phyloP scores from a whole-genome alignment of 2,329 filamentous ascomycete species.

The Aspergillus calidoustus region DNA sequence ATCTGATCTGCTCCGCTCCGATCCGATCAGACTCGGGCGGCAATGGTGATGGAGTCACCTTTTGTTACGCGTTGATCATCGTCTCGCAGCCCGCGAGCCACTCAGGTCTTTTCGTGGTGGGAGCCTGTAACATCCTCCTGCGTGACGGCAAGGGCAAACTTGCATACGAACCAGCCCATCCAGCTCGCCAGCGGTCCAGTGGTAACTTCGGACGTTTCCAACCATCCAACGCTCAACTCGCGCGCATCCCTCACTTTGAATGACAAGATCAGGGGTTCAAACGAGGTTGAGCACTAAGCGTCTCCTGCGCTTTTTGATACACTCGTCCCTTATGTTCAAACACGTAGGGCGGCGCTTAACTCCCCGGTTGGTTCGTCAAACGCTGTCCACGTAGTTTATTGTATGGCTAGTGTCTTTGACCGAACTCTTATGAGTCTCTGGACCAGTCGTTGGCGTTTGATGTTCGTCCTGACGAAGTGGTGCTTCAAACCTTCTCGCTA shows the following conservation, averaged over 20 bases:
- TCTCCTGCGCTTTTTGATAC: constrained; percentile 13
- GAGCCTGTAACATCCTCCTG: constrained; percentile 1
- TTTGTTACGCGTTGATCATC: constrained; percentile 3
- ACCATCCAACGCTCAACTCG: not conserved
- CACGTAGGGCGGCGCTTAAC: constrained; percentile 3
- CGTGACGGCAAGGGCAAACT: constrained; percentile 1
- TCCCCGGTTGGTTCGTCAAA: not conserved
- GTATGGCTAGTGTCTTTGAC: not conserved
- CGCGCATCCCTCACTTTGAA: too few species aligned
- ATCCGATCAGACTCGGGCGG: not conserved
- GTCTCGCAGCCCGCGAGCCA: not conserved
- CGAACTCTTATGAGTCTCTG: not conserved
- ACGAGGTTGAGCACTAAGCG: not conserved
- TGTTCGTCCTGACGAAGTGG: not conserved
- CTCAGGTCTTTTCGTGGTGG: not conserved
- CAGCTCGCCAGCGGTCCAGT: too few species aligned
- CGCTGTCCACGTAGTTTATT: not conserved
- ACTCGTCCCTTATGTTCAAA: not conserved
- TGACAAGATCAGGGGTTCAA: not conserved
- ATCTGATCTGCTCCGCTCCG: not conserved
- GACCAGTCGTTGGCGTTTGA: not conserved
- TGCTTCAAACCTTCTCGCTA: not conserved
- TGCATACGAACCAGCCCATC: not conserved
- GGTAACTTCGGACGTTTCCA: not conserved
- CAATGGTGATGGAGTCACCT: not conserved